Evolutionary conservation across 2,329 filamentous ascomycete species (phyloP).

Genomic region (Calonectria honghensis): DNA sequence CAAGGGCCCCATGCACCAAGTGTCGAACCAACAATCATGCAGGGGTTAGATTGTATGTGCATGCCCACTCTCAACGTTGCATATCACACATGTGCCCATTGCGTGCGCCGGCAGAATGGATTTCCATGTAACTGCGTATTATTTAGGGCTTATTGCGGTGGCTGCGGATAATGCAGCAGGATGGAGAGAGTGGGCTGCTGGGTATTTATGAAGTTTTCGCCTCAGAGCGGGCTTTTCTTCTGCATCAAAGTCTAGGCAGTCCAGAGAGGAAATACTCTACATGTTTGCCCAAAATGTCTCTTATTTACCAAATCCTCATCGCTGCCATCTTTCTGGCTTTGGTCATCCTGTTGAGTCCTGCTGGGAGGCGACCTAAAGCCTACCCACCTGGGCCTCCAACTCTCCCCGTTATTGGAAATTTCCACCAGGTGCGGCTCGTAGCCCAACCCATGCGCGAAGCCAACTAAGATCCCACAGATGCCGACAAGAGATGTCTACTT

Average conservation of each 20-base stretch:
- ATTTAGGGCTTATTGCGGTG: not conserved
- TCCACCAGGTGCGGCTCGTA: not conserved
- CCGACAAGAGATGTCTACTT: conserved; percentile 2
- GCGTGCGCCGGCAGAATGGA: not conserved
- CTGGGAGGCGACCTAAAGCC: conserved; percentile 1
- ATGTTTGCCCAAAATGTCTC: not conserved
- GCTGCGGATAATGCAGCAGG: too few relatives aligned
- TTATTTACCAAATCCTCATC: not conserved
- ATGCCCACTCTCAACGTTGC: not conserved
- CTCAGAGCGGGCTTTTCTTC: too few relatives aligned
- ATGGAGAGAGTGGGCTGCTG: not conserved
- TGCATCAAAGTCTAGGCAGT: not conserved
- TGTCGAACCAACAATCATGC: too few relatives aligned
- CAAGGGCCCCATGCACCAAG: too few relatives aligned
- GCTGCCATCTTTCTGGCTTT: not conserved
- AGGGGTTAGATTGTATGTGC: not conserved
- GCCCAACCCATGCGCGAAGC: not conserved
- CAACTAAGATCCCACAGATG: not conserved
- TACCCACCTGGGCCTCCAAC: conserved; percentile 18
- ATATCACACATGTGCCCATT: not conserved
- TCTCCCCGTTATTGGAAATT: not conserved
- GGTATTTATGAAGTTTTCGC: not conserved
- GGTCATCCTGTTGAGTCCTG: not conserved
- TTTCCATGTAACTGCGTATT: not conserved
- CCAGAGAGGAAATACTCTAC: too few relatives aligned